Base-by-base conservation (phyloP, 2,329 filamentous ascomycete genomes). In the Ophiostoma sp. region DNA sequence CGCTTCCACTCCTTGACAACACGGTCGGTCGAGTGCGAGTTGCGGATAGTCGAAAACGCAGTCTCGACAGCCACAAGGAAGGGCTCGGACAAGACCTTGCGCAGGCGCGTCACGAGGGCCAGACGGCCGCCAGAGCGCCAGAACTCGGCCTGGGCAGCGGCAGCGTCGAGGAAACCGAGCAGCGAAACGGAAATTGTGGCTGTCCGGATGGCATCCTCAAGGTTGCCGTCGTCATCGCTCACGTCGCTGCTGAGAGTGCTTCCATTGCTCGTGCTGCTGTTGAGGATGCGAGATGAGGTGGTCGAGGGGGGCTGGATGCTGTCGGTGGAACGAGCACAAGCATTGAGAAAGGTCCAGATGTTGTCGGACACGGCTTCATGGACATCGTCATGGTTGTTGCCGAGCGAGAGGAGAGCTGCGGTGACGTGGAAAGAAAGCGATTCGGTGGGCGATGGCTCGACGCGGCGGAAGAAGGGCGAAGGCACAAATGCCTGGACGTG, bases 381-480 rank as follows among this genome's bases (percentile, higher is more conserved):
- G 33, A 98, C 82, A 20, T 86, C 84, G 36, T 85, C 82, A 78
- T 94, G 91, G 69, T 89, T 89, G 67, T 87, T 85, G 1, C 93
- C 94, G 31, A 99, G 82, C 0, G 89, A 87, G n/a, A 99, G 84
- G 7, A 98, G 82, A 5, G 94, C 94, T 5, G 86, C 87, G 0
- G 93, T 90, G 54, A 99, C 86, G 75, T 92, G 89, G 75, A 89
- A 90, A 2, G 92, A 89, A 41, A 98, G 83, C 1, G 89, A 86
- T 79, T 98, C 94, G 83, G 93, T 95, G 27, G 96, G 94, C 3
- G 92, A 96, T 1, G 93, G 93, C 72, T 94, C 90, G 77, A 97
- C 87, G 74, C 88, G 88, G 74, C 90, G 90, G 74, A 97, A 90
- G 78, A 91, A 92, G 0, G 93, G 92, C 69, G 94, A 96, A 4